These are phyloP conservation scores for Pythium angustatum DNA, from an alignment of 352 stramenopile species.

Conservation along the genomic window DNA sequence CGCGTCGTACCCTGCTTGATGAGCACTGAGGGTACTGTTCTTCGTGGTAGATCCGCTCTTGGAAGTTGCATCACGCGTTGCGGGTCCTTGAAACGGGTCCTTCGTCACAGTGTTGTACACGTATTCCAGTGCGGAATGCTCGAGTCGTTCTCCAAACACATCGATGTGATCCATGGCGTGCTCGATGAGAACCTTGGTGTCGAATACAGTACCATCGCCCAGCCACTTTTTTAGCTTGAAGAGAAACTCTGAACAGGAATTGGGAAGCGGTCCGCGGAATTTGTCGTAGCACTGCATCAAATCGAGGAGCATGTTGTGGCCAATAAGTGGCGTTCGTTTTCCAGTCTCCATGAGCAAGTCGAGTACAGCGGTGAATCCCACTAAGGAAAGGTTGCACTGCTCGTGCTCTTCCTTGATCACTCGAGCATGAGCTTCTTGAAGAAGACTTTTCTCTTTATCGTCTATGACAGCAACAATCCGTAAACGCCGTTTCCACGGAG, in stretches of 20 bases:
- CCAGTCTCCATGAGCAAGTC: slow-evolving; percentile 43
- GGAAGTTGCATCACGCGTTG: slow-evolving; percentile 21
- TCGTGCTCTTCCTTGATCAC: slow-evolving; percentile 33
- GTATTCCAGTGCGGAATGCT: slow-evolving; percentile 65
- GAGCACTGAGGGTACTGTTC: slow-evolving; percentile 22
- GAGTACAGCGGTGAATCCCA: slow-evolving; percentile 71
- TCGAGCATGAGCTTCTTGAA: slow-evolving; percentile 11
- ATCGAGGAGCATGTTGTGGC: slow-evolving; percentile 82
- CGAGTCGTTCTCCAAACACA: slow-evolving; percentile 53
- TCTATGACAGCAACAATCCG: slow-evolving; percentile 43
- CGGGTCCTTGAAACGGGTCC: slow-evolving; percentile 67
- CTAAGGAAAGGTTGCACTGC: slow-evolving; percentile 54
- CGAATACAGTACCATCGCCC: slow-evolving; percentile 44
- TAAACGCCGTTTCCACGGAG: slow-evolving; percentile 66
- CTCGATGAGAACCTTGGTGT: slow-evolving; percentile 75
- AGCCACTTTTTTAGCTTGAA: slow-evolving; percentile 59
- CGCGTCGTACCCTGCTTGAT: slow-evolving; percentile 78
- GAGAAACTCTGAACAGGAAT: slow-evolving; percentile 57
- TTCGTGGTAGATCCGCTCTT: not conserved
- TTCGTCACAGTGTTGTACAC: slow-evolving; percentile 60
- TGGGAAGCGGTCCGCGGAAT: slow-evolving; percentile 64
- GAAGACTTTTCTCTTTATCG: slow-evolving; percentile 9
- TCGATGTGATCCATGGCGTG: slow-evolving; percentile 67
- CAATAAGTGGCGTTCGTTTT: slow-evolving; percentile 52
- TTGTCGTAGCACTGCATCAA: slow-evolving; percentile 82